Conservation (phyloP, 2,329 filamentous ascomycete species). For the Camillea tinctor region DNA sequence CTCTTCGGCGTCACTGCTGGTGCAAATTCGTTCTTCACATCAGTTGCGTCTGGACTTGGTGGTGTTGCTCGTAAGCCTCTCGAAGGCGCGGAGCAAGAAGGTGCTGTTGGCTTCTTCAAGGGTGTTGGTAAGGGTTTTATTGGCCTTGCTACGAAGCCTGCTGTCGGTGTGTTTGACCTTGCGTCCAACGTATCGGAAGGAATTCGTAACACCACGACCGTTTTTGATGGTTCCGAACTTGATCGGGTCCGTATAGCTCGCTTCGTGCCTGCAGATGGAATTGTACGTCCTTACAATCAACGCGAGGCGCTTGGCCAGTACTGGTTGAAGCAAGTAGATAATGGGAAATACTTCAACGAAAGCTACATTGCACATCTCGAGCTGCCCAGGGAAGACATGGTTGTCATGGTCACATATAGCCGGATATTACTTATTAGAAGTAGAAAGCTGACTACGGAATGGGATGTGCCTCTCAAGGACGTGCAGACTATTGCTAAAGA, state of each 20-base stretch:
- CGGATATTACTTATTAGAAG: conserved; percentile 89
- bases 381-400: conserved; percentile 81
- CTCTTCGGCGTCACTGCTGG: conserved; percentile 94
- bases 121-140: conserved; percentile 93
- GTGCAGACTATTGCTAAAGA: conserved; percentile 97
- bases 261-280: conserved; percentile 88
- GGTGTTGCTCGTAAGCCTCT: conserved; percentile 91
- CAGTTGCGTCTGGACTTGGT: conserved; percentile 88
- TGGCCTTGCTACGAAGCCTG: conserved; percentile 93
- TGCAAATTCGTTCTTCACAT: conserved; percentile 91
- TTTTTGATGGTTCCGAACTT: conserved; percentile 92
- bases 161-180: conserved; percentile 94
- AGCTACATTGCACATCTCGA: conserved; percentile 96
- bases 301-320: conserved; percentile 95
- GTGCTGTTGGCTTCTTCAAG: conserved; percentile 92
- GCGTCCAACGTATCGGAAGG: conserved; percentile 96
- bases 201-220: conserved; percentile 96
- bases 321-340: conserved; percentile 98
- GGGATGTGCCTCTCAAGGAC: conserved; percentile 95
- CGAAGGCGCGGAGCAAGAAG: conserved; percentile 94
- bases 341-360: conserved; percentile 97
- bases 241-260: conserved; percentile 92
- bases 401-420: conserved; percentile 83
- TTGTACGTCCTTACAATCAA: conserved; percentile 91
- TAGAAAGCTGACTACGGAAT: conserved; percentile 82